Evolutionary conservation across 1,139 yeast genomes (phyloP).

Genomic region (Scheffersomyces titani): DNA sequence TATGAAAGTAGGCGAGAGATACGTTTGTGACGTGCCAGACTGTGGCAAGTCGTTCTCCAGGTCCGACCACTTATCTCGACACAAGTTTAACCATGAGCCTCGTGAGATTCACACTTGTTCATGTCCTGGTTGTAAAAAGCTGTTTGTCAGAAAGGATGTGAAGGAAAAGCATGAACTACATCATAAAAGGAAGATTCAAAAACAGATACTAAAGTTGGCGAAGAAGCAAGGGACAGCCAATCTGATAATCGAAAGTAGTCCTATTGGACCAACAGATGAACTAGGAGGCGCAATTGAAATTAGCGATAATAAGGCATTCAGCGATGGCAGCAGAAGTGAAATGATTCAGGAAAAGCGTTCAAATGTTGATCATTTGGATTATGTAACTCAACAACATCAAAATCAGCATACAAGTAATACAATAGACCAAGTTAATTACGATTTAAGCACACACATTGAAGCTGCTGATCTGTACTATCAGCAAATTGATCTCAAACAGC

Average conservation of each 20-base stretch:
- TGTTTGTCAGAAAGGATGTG: slow-evolving; percentile 1
- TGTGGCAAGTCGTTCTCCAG: slow-evolving; percentile 1
- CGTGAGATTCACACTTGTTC: slow-evolving; percentile 7
- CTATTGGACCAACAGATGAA: not conserved
- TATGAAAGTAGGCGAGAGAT: slow-evolving; percentile 15
- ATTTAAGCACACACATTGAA: not conserved
- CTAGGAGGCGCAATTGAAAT: not conserved
- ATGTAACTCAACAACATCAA: not conserved
- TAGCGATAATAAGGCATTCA: not conserved
- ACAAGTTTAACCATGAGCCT: not conserved
- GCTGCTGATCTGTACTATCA: not conserved
- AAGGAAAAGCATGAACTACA: slow-evolving; percentile 2
- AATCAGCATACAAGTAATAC: not conserved
- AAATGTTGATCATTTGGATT: not conserved
- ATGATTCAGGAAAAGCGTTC: not conserved
- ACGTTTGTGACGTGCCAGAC: slow-evolving; percentile 19
- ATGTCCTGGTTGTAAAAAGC: slow-evolving; percentile 2
- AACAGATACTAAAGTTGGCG: not conserved
- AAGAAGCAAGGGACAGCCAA: not conserved
- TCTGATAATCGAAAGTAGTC: not conserved
- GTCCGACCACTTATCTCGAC: slow-evolving; percentile 1
- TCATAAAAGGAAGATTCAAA: not conserved
- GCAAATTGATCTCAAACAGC: not conserved
- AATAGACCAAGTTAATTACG: not conserved
- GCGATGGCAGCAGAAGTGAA: not conserved